These are phyloP conservation scores for Chenopodium suecicum DNA, from an alignment of 148 eudicot genomes.

Conservation along the genomic window DNA sequence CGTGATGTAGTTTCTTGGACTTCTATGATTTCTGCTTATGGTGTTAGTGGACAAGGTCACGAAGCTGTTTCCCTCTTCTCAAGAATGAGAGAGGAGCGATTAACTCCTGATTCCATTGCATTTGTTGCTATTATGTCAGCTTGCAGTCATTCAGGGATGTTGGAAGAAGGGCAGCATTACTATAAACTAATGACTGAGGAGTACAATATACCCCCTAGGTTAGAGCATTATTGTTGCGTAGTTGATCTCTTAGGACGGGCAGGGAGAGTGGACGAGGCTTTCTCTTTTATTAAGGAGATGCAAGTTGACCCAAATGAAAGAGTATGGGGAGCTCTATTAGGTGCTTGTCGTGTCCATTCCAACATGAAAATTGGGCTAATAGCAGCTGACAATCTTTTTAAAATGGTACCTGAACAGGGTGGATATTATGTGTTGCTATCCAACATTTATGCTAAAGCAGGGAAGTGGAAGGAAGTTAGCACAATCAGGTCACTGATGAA, in stretches of 20 bases:
- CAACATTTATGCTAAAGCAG: constrained; percentile 73
- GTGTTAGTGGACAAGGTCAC: constrained; percentile 60
- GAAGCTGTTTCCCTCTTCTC: constrained; percentile 53
- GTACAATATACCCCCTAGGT: constrained; percentile 53
- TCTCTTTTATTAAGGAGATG: constrained; percentile 54
- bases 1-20: constrained; percentile 88
- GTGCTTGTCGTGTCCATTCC: constrained; percentile 56
- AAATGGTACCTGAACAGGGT: constrained; percentile 55
- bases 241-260: constrained; percentile 71
- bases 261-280: constrained; percentile 58
- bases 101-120: constrained; percentile 62
- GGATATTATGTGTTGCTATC: constrained; percentile 66
- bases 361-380: constrained; percentile 47
- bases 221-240: constrained; percentile 73
- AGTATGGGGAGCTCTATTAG: constrained; percentile 68
- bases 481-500: constrained; percentile 53
- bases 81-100: constrained; percentile 48
- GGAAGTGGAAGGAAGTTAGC: constrained; percentile 64
- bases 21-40: constrained; percentile 75
- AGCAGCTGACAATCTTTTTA: constrained; percentile 61
- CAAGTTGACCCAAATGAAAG: constrained; percentile 55
- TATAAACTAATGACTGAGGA: constrained; percentile 55
- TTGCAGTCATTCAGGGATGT: constrained; percentile 82
- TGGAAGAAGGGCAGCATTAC: constrained; percentile 50
- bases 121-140: constrained; percentile 77